Evolutionary conservation across 495 filamentous ascomycete genomes (phyloP).

Genomic region (Tricharina praecox): DNA sequence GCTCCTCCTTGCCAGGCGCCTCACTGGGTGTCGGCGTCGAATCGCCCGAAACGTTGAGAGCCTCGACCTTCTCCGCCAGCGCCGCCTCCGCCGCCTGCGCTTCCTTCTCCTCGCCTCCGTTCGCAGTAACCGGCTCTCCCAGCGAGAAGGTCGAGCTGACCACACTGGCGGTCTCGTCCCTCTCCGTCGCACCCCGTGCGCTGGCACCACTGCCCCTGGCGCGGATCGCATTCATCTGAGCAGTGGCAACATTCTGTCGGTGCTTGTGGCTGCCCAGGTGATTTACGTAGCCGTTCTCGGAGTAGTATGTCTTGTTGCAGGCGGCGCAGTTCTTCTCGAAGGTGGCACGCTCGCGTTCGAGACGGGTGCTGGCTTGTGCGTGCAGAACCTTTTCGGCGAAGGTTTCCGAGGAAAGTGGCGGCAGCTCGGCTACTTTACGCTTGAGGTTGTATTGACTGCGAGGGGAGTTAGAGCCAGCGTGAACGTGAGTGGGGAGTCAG

Average conservation of each 20-base stretch:
- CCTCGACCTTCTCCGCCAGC: constrained; percentile 51
- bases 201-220: constrained; percentile 19
- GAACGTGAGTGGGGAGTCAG: constrained; percentile 4
- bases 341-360: constrained; percentile 72
- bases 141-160: constrained; percentile 84
- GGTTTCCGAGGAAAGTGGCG: constrained; percentile 76
- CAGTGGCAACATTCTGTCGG: constrained; percentile 43
- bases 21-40: constrained; percentile 31
- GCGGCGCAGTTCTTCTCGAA: constrained; percentile 68
- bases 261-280: constrained; percentile 87
- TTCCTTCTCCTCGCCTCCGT: constrained; percentile 31
- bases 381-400: constrained; percentile 96
- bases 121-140: constrained; percentile 53
- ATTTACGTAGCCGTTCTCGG: constrained; percentile 86
- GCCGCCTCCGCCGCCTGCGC: constrained; percentile 44
- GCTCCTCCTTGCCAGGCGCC: constrained; percentile 13
- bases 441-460: constrained; percentile 89
- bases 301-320: constrained; percentile 87
- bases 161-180: constrained; percentile 67
- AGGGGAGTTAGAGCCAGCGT: background rate
- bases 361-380: constrained; percentile 64
- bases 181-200: constrained; percentile 26
- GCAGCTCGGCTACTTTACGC: constrained; percentile 77
- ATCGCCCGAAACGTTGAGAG: constrained; percentile 48
- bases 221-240: constrained; percentile 26